These are phyloP conservation scores for Aspergillus flavus DNA, from an alignment of 2,329 filamentous ascomycete species.

Conservation along the genomic window DNA sequence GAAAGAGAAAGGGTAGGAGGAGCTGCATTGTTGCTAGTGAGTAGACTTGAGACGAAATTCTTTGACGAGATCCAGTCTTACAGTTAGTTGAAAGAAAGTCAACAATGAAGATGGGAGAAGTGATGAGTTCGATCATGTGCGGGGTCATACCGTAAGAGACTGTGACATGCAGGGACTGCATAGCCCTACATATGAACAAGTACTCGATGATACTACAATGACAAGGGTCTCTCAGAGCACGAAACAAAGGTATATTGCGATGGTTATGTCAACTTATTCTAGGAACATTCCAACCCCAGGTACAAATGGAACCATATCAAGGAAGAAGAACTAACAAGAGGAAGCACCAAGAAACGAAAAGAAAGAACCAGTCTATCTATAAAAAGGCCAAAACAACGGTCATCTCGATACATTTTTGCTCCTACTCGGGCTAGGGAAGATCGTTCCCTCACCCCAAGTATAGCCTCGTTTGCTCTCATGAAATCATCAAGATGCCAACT, in stretches of 20 bases:
- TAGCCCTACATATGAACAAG: too few relatives aligned
- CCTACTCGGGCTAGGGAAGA: neutral
- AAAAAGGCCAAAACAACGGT: neutral
- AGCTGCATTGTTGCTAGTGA: neutral
- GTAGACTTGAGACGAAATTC: neutral
- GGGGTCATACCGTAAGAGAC: neutral
- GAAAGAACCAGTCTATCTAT: neutral
- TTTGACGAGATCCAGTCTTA: neutral
- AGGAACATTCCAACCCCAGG: neutral
- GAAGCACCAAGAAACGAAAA: neutral
- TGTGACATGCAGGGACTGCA: neutral
- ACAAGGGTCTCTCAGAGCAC: neutral
- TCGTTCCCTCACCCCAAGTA: neutral
- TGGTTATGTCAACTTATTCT: neutral
- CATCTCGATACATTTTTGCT: neutral
- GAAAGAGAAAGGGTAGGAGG: neutral
- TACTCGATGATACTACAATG: neutral
- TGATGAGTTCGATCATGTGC: neutral
- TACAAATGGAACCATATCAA: neutral
- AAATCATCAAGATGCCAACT: neutral
- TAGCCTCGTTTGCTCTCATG: neutral
- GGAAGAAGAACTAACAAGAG: neutral
- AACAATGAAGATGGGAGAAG: neutral
- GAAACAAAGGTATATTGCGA: neutral
- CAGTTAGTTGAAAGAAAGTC: neutral